Percentiles rank a stretch among this genome's conserved stretches.
Evolutionary conservation across 257 asterid species (phyloP).

Genomic region (Mitragyna speciosa): DNA sequence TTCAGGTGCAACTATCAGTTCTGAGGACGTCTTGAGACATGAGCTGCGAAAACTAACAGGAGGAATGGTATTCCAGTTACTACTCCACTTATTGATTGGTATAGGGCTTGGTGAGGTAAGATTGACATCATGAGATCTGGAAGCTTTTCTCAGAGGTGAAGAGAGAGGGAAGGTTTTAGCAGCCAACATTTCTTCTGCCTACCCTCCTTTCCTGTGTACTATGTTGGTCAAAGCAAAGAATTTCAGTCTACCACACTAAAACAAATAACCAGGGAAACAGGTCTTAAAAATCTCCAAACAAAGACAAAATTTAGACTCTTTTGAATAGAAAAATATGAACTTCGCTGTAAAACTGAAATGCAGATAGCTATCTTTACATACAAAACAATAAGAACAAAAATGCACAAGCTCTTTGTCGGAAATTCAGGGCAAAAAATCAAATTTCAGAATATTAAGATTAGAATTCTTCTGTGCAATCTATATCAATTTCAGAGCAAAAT

Average conservation of each 20-base stretch:
- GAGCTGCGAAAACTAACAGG: slow-evolving; percentile 19
- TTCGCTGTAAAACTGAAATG: neutral
- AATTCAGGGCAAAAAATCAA: neutral
- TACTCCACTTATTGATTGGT: slow-evolving; percentile 12
- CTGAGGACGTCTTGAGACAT: slow-evolving; percentile 45
- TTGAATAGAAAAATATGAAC: neutral
- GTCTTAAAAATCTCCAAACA: neutral
- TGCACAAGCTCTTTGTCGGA: neutral
- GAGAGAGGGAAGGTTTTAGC: slow-evolving; percentile 43
- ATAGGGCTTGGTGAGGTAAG: slow-evolving; percentile 20
- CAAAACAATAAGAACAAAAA: neutral
- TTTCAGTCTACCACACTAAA: neutral
- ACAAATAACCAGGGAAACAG: neutral
- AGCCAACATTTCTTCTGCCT: slow-evolving; percentile 43
- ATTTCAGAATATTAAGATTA: neutral
- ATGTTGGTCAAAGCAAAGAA: neutral
- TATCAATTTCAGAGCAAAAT: neutral
- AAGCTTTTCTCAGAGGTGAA: slow-evolving; percentile 25
- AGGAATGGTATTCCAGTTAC: slow-evolving; percentile 20
- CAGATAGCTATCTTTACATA: neutral
- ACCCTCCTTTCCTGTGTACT: neutral
- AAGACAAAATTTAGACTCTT: neutral
- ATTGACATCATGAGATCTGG: slow-evolving; percentile 24
- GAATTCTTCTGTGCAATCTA: neutral
- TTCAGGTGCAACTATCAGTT: slow-evolving; percentile 35